Base-by-base conservation (phyloP, 768 basidiomycete genomes). In the Stropharia rugosoannulata region DNA sequence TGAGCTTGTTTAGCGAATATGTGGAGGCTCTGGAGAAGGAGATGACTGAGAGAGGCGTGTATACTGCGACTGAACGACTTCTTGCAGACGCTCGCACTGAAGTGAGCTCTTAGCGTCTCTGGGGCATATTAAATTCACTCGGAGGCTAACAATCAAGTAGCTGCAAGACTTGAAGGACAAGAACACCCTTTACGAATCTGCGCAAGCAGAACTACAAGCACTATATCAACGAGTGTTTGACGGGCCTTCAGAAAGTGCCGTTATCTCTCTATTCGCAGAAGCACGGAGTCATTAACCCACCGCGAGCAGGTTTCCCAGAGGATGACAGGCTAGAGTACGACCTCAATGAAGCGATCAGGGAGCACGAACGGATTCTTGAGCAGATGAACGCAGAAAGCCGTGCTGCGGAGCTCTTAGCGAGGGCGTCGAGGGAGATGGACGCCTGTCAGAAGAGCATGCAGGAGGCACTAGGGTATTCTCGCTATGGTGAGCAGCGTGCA, bases 21-120 rank as follows among this genome's bases (percentile, higher is more conserved):
- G 69, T 79, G 3, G 77, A 77, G 53, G 77, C 78, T 1, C 56
- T 80, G 54, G 73, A 78, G 54, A 64, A 68, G 10, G 77, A 78
- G 59, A 65, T 75, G 62, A 62, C 67, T 6, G 75, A 75, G 62
- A 68, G 70, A 59, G 70, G 74, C 36, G 69, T 65, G 32, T 67
- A 63, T 39, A 62, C 62, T 45, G 63, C 68, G 43, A 60, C 75
- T 35, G 59, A 70, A 4, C 66, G 62, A 18, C 66, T 78, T 55
- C 54, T 73, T 18, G 49, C 61, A 3, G 75, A 76, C 29, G 79
- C 75, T 3, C 66, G 67, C 43, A 45, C 49, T 32, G 73, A 70
- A 56, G 79, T 80, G 51, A 44, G 71, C 64, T 22, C 11, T 13
- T 18, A 44, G 32, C 6, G n/a, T 37, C 44, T 46, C 25, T 46